phyloP scores from a whole-genome alignment of 2,329 filamentous ascomycete species.

The Ceratocystis huliohia region DNA sequence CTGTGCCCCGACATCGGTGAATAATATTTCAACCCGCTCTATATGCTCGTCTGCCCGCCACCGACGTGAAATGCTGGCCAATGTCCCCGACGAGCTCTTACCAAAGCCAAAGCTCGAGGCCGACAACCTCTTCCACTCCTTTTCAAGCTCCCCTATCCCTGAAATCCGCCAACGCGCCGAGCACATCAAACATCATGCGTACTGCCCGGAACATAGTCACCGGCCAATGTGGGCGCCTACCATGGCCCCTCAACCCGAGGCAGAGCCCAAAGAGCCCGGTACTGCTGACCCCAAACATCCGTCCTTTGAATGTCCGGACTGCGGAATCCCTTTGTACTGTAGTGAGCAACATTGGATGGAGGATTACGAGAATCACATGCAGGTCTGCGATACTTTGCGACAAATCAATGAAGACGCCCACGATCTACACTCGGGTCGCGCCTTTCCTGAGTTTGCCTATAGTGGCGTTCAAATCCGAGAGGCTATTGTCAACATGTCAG shows the following conservation, averaged over 20 bases:
- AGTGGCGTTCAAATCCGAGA: slow-evolving; percentile 84
- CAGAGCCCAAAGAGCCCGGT: slow-evolving; percentile 39
- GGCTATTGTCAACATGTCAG: slow-evolving; percentile 89
- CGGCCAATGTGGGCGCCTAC: slow-evolving; percentile 57
- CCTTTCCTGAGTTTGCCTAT: slow-evolving; percentile 90
- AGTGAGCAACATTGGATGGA: slow-evolving; percentile 91
- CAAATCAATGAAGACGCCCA: slow-evolving; percentile 98
- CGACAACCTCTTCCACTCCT: slow-evolving; percentile 87
- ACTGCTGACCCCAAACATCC: slow-evolving; percentile 62
- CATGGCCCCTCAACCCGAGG: slow-evolving; percentile 51
- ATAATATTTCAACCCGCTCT: slow-evolving; percentile 4
- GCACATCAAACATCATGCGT: slow-evolving; percentile 84
- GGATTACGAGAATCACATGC: slow-evolving; percentile 82
- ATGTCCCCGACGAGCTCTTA: slow-evolving; percentile 22
- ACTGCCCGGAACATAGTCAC: slow-evolving; percentile 85
- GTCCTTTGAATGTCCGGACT: slow-evolving; percentile 90
- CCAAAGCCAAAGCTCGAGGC: slow-evolving; percentile 39
- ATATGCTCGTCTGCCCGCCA: slow-evolving; percentile 14
- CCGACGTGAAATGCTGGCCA: slow-evolving; percentile 18
- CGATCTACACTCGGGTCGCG: slow-evolving; percentile 75
- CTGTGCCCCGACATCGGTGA: not conserved
- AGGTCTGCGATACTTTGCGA: slow-evolving; percentile 80
- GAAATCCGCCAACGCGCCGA: slow-evolving; percentile 78
- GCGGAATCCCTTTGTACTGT: slow-evolving; percentile 86
- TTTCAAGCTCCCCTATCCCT: slow-evolving; percentile 75